Evolutionary conservation across 352 stramenopile genomes (phyloP).

Genomic region (Phytophthora kernoviae): DNA sequence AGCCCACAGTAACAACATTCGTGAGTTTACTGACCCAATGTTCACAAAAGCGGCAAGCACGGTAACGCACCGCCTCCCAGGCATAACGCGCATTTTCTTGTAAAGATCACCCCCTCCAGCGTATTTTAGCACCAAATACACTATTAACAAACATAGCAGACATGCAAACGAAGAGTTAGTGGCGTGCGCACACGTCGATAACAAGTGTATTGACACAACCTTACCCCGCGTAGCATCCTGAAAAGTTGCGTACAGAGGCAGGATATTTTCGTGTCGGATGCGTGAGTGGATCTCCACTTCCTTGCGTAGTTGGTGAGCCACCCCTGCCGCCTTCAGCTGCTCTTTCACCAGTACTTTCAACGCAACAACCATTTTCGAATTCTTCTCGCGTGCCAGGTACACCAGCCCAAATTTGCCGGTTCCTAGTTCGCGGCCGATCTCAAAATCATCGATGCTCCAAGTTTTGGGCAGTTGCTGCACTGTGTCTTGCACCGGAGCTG

Average conservation of each 20-base stretch:
- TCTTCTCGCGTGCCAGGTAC: constrained; percentile 87
- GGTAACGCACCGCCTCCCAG: constrained; percentile 41
- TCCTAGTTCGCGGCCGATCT: constrained; percentile 83
- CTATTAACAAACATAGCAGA: constrained; percentile 20
- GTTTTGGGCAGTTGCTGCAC: constrained; percentile 43
- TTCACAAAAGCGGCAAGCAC: not conserved
- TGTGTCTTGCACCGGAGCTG: constrained; percentile 2
- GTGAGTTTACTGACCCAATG: not conserved
- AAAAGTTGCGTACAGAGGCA: constrained; percentile 87
- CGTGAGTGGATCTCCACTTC: constrained; percentile 93
- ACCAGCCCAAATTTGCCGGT: constrained; percentile 91
- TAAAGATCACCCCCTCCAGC: constrained; percentile 85
- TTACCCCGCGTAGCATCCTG: constrained; percentile 73
- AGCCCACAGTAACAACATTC: not conserved
- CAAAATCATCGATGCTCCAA: constrained; percentile 89
- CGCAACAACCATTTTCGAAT: constrained; percentile 78
- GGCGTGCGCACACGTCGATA: not conserved
- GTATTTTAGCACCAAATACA: constrained; percentile 91
- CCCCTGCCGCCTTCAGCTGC: constrained; percentile 65
- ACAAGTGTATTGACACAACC: not conserved
- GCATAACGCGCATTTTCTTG: constrained; percentile 69
- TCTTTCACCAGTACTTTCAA: constrained; percentile 93
- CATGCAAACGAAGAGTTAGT: not conserved
- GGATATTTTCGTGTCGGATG: constrained; percentile 88
- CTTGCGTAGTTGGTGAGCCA: constrained; percentile 82